Evolutionary conservation across 208 protist species (phyloP).

Genomic region (Acanthamoeba triangularis): DNA sequence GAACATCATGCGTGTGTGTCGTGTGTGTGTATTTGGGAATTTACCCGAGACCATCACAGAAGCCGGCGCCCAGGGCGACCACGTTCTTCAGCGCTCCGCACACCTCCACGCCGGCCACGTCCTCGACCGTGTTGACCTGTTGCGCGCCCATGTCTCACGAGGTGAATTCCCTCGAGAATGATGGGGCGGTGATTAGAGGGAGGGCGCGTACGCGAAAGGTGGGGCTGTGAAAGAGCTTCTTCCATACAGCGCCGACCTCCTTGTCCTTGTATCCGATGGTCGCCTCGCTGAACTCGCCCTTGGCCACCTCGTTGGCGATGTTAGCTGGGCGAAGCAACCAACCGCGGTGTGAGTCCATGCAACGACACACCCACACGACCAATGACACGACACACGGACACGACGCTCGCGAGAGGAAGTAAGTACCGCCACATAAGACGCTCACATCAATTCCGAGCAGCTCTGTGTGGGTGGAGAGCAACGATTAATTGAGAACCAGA

Average conservation of each 20-base stretch:
- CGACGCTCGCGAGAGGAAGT: too few relatives aligned
- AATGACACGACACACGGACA: too few relatives aligned
- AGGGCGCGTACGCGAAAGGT: not conserved
- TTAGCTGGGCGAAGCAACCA: too few relatives aligned
- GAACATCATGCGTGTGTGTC: too few relatives aligned
- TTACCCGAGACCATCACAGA: slow-evolving; percentile 84
- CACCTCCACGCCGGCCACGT: slow-evolving; percentile 87
- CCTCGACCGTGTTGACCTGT: slow-evolving; percentile 77
- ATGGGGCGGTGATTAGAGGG: too few relatives aligned
- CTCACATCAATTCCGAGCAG: slow-evolving; percentile 9
- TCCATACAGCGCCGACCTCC: not conserved
- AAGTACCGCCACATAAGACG: slow-evolving; percentile 70
- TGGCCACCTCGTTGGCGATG: slow-evolving; percentile 90
- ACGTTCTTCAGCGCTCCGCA: slow-evolving; percentile 91
- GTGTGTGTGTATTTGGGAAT: not conserved
- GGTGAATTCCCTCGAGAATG: too few relatives aligned
- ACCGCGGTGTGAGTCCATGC: too few relatives aligned
- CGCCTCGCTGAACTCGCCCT: slow-evolving; percentile 89
- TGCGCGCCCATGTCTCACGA: too few relatives aligned
- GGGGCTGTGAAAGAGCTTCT: not conserved
- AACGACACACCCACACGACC: too few relatives aligned
- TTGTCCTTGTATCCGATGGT: slow-evolving; percentile 82
- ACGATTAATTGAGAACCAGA: not conserved
- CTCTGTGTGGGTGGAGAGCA: not conserved
- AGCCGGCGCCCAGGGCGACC: slow-evolving; percentile 87